phyloP scores from a whole-genome alignment of 2,329 filamentous ascomycete species.

The Colletotrichum caudatum region DNA sequence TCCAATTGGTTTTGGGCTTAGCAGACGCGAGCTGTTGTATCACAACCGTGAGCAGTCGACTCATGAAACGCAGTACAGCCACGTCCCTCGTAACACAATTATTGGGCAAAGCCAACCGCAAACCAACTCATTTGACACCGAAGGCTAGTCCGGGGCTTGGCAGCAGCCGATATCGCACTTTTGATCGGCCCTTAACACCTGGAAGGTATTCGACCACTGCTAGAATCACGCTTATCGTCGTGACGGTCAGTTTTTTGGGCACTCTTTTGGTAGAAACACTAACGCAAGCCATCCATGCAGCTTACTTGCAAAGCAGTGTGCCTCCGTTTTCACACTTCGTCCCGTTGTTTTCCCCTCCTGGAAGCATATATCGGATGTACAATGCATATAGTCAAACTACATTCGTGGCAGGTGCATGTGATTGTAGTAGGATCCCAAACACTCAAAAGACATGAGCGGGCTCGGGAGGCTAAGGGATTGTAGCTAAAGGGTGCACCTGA shows the following conservation, averaged over 20 bases:
- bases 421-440: not conserved
- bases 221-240: not conserved
- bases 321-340: not conserved
- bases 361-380: not conserved
- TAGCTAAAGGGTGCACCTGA: not conserved
- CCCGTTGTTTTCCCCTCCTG: not conserved
- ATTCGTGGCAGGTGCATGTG: not conserved
- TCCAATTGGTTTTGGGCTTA: slow-evolving; percentile 27
- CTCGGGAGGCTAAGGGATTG: not conserved
- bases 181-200: not conserved
- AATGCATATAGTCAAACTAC: not conserved
- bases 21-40: not conserved
- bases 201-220: not conserved
- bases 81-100: slow-evolving; percentile 2
- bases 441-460: not conserved
- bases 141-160: slow-evolving; percentile 5
- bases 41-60: slow-evolving; percentile 15
- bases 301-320: not conserved
- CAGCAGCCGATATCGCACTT: slow-evolving; percentile 14
- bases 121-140: slow-evolving; percentile 6
- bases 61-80: slow-evolving; percentile 27
- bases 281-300: not conserved
- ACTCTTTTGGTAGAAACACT: not conserved
- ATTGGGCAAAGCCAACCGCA: slow-evolving; percentile 2
- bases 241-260: not conserved